Percentiles rank a stretch among this genome's conserved stretches.
Conservation (phyloP, 306 rosid genomes). For the Lablab purpureus region DNA sequence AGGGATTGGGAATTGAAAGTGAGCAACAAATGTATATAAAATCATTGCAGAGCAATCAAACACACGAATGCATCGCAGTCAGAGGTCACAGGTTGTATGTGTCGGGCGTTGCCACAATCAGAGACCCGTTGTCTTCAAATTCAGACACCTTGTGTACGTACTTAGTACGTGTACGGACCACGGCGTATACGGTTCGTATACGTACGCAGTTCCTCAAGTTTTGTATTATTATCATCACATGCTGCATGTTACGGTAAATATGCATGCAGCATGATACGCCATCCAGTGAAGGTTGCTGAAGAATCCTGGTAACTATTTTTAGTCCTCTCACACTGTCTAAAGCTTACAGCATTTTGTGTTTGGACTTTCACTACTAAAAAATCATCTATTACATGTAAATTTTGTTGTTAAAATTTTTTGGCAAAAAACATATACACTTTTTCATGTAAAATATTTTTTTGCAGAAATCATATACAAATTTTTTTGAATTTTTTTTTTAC, state of each 20-base stretch:
- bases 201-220: background rate
- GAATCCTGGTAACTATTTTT: background rate
- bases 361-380: no score
- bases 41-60: slow-evolving; percentile 29
- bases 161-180: background rate
- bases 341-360: background rate
- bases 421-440: no score
- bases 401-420: no score
- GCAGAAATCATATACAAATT: no score
- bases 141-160: background rate
- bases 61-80: slow-evolving; percentile 61
- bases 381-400: no score
- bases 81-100: slow-evolving; percentile 56
- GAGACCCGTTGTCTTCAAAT: slow-evolving; percentile 41
- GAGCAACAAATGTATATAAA: background rate
- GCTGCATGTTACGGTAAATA: no score
- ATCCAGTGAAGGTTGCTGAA: background rate
- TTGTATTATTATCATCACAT: background rate
- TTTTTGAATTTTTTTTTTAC: no score
- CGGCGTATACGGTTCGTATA: background rate
- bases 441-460: no score
- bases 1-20: slow-evolving; percentile 16
- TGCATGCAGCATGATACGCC: background rate
- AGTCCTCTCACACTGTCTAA: background rate
- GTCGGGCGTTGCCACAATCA: slow-evolving; percentile 52